A percentile compares a stretch with the other conserved stretches of the same genome.
Conservation (phyloP, 768 basidiomycete species). For the Suillus hirtellus region DNA sequence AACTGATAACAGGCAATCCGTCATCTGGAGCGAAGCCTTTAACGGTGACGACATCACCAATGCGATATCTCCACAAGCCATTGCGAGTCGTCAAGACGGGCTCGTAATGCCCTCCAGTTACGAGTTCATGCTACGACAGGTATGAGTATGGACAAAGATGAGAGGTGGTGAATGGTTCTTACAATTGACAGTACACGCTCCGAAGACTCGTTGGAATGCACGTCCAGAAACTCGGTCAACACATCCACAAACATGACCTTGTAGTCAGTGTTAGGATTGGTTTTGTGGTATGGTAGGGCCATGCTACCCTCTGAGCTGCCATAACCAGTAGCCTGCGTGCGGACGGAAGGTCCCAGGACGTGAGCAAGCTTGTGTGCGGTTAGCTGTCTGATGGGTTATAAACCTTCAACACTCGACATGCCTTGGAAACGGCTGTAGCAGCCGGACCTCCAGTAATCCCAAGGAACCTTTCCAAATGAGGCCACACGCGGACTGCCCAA, state of each 20-base stretch:
- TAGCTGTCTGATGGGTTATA: not conserved
- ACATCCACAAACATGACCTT: not conserved
- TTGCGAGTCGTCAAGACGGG: slow-evolving; percentile 13
- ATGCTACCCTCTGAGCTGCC: slow-evolving; percentile 3
- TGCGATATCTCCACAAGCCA: slow-evolving; percentile 15
- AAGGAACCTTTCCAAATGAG: slow-evolving; percentile 4
- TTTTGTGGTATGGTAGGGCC: slow-evolving; percentile 5
- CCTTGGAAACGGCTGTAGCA: slow-evolving; percentile 11
- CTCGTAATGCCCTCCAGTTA: slow-evolving; percentile 11
- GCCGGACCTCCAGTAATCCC: slow-evolving; percentile 9
- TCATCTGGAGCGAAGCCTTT: slow-evolving; percentile 15
- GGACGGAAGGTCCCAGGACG: slow-evolving; percentile 10
- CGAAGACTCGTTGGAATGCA: not conserved
- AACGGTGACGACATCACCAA: slow-evolving; percentile 13
- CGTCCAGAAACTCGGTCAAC: slow-evolving; percentile 7
- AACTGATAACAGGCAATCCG: slow-evolving; percentile 12
- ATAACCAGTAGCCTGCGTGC: slow-evolving; percentile 6
- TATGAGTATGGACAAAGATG: not conserved
- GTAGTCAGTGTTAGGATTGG: not conserved
- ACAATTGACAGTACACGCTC: not conserved
- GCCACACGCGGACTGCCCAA: slow-evolving; percentile 13
- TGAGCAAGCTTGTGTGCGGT: slow-evolving; percentile 6
- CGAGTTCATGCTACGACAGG: slow-evolving; percentile 7
- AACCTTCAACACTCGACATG: not conserved
- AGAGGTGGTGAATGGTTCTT: not conserved